Evolutionary conservation across 345 rosid species (phyloP).

Genomic region (Nephelium lappaceum): DNA sequence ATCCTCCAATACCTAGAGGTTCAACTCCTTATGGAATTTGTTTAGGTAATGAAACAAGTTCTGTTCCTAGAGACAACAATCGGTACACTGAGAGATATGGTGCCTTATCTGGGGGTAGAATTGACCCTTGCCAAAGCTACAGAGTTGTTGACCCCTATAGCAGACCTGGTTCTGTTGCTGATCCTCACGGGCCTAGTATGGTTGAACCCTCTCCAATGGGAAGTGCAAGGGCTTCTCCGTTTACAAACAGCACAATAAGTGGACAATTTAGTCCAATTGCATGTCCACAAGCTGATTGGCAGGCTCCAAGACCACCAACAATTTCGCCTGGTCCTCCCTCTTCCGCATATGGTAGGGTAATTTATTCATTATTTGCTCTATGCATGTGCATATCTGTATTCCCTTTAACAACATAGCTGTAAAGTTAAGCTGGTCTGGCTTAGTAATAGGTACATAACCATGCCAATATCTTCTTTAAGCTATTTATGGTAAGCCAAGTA

Average conservation of each 20-base stretch:
- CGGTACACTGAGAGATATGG: neutral
- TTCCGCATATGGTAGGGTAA: conserved; percentile 17
- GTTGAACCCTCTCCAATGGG: conserved; percentile 20
- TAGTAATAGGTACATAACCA: neutral
- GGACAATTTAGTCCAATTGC: conserved; percentile 15
- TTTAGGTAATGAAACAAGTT: conserved; percentile 3
- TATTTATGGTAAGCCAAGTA: neutral
- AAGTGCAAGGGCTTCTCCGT: neutral
- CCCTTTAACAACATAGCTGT: neutral
- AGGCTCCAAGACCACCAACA: conserved; percentile 7
- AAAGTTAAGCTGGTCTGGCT: neutral
- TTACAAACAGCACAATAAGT: neutral
- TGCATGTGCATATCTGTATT: neutral
- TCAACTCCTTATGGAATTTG: conserved; percentile 12
- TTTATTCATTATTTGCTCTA: neutral
- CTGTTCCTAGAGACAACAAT: conserved; percentile 2
- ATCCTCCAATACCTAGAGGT: conserved; percentile 6
- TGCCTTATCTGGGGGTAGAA: conserved; percentile 17
- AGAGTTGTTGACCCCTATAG: conserved; percentile 7
- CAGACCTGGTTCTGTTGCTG: neutral
- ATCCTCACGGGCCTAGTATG: neutral
- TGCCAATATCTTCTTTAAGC: neutral
- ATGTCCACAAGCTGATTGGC: conserved; percentile 4
- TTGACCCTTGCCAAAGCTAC: conserved; percentile 13
- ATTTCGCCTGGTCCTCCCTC: conserved; percentile 1